Base-by-base conservation (phyloP, 495 filamentous ascomycete species). In the Bacidia rubella region DNA sequence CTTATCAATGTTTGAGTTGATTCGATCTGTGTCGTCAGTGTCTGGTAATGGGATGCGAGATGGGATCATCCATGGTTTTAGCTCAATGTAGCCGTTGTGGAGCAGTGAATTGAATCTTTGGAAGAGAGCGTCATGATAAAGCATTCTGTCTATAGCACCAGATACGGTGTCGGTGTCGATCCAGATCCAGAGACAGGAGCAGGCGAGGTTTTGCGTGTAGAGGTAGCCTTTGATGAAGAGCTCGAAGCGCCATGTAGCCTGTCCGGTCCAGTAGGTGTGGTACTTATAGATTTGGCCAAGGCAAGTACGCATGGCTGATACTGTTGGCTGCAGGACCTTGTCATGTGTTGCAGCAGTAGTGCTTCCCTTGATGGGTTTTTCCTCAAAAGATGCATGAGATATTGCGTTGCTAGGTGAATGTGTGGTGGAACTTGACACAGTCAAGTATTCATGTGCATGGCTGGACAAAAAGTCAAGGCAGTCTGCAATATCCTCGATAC, bases 211-310 rank as follows among this genome's bases (percentile, higher is more conserved):
- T 47, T 79, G 75, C 0, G 75, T 78, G 60, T 79, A 73, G 1
- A 79, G 65, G 57, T 78, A 75, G 25, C 66, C 68, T 62, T 79
- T 79, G 62, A 78, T 60, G 57, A 79, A 79, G 11, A 77, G 57
- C 47, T 79, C 75, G 38, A 78, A 70, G 19, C 75, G 64, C 75
- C 75, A 79, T 2, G 74, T 77, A 11, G 75, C 72, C 5, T 72
- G 70, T 2, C 75, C 76, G 15, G 74, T 76, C 75, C 75, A 79
- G 68, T 78, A 79, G 0, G 71, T 70, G 49, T 79, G 75, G 47
- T 71, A 78, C 15, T 72, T 71, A 23, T 76, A 68, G 45, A 77
- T 70, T n/a, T 75, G 72, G 17, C 75, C 75, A 39, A 71, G 61
- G 56, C 75, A 79, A 35, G 68, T 60, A 2, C 72, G 76, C 25